These are phyloP conservation scores for Plasmodium reichenowi DNA, from an alignment of 169 alveolate genomes.

Conservation along the genomic window DNA sequence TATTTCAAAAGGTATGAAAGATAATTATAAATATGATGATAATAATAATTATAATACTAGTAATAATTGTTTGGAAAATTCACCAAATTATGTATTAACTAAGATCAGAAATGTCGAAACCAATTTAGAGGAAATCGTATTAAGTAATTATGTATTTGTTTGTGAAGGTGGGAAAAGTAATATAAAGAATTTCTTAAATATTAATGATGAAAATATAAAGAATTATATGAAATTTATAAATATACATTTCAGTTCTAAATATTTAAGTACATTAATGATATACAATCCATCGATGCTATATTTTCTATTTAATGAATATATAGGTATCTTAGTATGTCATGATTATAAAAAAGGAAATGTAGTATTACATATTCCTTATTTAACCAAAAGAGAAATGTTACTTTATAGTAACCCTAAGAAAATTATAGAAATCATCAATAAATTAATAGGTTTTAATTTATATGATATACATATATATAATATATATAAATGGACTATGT, in stretches of 20 bases:
- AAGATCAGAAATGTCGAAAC: constrained; percentile 24
- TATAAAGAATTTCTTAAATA: constrained; percentile 30
- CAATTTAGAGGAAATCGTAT: constrained; percentile 81
- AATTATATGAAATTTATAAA: constrained; percentile 89
- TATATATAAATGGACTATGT: constrained; percentile 85
- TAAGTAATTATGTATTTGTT: constrained; percentile 83
- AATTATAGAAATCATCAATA: constrained; percentile 80
- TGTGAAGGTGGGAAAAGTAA: constrained; percentile 83
- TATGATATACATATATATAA: constrained; percentile 81
- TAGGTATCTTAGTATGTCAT: constrained; percentile 92
- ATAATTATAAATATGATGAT: not conserved
- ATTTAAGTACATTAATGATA: constrained; percentile 81
- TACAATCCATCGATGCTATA: constrained; percentile 90
- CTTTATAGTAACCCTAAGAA: constrained; percentile 18
- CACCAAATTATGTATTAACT: constrained; percentile 24
- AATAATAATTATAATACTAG: constrained; percentile 1
- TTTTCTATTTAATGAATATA: constrained; percentile 87
- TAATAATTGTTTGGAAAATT: not conserved
- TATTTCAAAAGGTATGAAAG: not conserved
- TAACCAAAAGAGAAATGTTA: constrained; percentile 84
- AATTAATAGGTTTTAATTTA: constrained; percentile 78
- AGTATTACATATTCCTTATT: constrained; percentile 93
- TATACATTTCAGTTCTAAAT: constrained; percentile 88
- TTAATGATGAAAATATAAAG: constrained; percentile 75
- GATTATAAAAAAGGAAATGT: constrained; percentile 90